Evolutionary conservation across 176 grass and related monocot species (phyloP).

Genomic region (Echinochloa phyllopogon): DNA sequence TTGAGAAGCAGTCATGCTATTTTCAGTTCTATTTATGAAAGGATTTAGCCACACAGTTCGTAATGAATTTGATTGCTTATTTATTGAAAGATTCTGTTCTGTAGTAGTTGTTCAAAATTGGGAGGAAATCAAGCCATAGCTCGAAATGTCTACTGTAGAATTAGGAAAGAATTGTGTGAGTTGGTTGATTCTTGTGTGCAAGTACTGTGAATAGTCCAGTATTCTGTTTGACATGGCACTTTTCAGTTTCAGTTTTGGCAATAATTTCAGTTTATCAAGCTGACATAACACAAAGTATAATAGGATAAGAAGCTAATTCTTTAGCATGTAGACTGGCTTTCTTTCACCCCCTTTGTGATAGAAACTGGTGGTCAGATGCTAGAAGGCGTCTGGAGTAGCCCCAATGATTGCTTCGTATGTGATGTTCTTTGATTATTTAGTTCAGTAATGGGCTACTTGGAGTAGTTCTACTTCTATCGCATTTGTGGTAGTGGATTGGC

Average conservation of each 20-base stretch:
- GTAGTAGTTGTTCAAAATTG: slow-evolving; percentile 1
- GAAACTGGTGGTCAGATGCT: slow-evolving; percentile 6
- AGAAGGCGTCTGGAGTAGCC: slow-evolving; percentile 3
- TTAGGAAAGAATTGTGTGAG: background rate
- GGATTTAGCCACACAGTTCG: background rate
- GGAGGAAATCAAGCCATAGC: background rate
- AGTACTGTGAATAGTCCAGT: background rate
- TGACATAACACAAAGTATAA: slow-evolving; percentile 10
- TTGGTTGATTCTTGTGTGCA: background rate
- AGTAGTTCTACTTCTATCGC: background rate
- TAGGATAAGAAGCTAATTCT: slow-evolving; percentile 25
- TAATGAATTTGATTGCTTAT: background rate
- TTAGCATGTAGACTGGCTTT: background rate
- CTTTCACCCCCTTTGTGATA: slow-evolving; percentile 1
- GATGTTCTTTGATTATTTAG: background rate
- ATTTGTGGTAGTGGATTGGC: background rate
- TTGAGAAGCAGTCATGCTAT: background rate
- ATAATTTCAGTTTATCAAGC: slow-evolving; percentile 29
- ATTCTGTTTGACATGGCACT: slow-evolving; percentile 20
- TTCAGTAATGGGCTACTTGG: slow-evolving; percentile 1
- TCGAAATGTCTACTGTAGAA: background rate
- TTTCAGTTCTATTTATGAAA: slow-evolving; percentile 23
- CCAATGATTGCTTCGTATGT: slow-evolving; percentile 6
- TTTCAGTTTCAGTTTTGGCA: slow-evolving; percentile 5
- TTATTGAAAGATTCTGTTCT: slow-evolving; percentile 15